Conservation (phyloP, 257 asterid genomes). For the Solanum rostratum region DNA sequence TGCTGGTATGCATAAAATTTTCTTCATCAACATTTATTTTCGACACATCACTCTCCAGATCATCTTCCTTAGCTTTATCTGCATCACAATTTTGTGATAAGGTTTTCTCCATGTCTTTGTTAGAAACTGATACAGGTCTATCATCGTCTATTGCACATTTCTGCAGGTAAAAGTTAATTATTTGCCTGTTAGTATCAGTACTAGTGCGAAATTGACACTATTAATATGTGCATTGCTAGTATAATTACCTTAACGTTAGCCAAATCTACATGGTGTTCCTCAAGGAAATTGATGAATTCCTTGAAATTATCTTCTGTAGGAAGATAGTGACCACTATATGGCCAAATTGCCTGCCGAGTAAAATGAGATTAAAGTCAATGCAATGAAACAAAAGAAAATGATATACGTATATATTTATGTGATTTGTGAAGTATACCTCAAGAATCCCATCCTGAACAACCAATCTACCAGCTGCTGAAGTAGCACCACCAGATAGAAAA, state of each 20-base stretch:
- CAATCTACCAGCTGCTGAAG: constrained; percentile 57
- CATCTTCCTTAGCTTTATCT: background rate
- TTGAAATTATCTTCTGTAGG: constrained; percentile 71
- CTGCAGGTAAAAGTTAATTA: constrained; percentile 12
- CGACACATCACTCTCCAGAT: background rate
- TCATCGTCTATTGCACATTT: constrained; percentile 41
- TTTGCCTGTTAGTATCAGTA: background rate
- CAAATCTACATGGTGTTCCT: constrained; percentile 50
- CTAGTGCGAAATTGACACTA: background rate
- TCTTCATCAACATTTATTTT: background rate
- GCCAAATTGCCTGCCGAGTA: constrained; percentile 50
- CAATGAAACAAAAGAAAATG: background rate
- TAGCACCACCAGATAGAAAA: constrained; percentile 49
- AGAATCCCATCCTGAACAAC: constrained; percentile 45
- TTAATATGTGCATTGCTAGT: background rate
- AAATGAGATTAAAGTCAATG: background rate
- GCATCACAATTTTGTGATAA: background rate
- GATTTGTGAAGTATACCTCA: constrained; percentile 20
- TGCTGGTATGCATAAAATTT: background rate
- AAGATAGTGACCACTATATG: constrained; percentile 72
- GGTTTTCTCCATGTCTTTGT: background rate
- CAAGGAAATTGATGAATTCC: constrained; percentile 49
- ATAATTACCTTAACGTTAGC: constrained; percentile 46
- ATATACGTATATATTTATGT: background rate
- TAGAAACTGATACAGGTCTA: constrained; percentile 5